phyloP scores from a whole-genome alignment of 805 yeast genomes.

The Saturnispora diversa region DNA sequence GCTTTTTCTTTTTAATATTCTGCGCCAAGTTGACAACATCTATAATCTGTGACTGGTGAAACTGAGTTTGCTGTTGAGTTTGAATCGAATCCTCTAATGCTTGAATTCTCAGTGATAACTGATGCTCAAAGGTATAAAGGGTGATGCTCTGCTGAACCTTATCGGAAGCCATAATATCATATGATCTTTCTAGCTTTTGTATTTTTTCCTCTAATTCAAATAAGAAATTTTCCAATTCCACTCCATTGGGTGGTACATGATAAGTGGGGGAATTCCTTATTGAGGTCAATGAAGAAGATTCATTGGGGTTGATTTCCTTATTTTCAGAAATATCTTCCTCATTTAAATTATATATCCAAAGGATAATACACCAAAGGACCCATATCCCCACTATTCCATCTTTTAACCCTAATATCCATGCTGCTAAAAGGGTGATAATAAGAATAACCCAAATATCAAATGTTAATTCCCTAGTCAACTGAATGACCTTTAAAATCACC shows the following conservation, averaged over 20 bases:
- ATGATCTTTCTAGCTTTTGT: slow-evolving; percentile 6
- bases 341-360: slow-evolving; percentile 16
- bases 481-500: neutral
- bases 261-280: neutral
- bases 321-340: neutral
- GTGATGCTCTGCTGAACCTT: slow-evolving; percentile 13
- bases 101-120: slow-evolving; percentile 11
- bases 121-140: slow-evolving; percentile 12
- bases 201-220: slow-evolving; percentile 6
- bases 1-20: slow-evolving; percentile 5
- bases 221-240: slow-evolving; percentile 6
- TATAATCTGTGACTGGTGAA: too few species aligned
- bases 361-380: slow-evolving; percentile 11
- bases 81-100: slow-evolving; percentile 10
- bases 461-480: slow-evolving; percentile 1
- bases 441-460: slow-evolving; percentile 13
- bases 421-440: slow-evolving; percentile 4
- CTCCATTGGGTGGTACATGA: neutral
- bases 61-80: slow-evolving; percentile 1
- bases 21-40: neutral
- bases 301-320: too few species aligned
- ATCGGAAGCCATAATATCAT: neutral
- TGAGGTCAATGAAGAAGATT: neutral
- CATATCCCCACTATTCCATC: slow-evolving; percentile 8
- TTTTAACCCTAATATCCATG: slow-evolving; percentile 14